These are phyloP conservation scores for Taiwanofungus camphoratus DNA, from an alignment of 1,284 basidiomycete genomes.

Conservation along the genomic window DNA sequence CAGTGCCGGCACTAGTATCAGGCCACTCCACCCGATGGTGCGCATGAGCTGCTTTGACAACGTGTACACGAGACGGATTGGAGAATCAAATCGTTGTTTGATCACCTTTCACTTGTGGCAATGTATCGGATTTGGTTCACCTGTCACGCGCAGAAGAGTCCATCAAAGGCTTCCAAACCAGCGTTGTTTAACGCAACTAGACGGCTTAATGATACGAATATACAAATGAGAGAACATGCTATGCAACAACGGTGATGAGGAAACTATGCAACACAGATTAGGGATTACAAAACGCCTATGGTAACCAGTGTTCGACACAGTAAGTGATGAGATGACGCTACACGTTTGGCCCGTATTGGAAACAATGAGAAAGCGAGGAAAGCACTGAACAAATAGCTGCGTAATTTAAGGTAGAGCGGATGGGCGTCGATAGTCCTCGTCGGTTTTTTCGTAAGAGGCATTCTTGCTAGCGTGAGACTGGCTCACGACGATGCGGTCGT, in stretches of 20 bases:
- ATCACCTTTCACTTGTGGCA: too few relatives aligned
- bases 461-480: slow-evolving; percentile 21
- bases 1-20: too few relatives aligned
- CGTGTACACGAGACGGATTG: neutral
- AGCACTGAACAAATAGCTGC: slow-evolving; percentile 24
- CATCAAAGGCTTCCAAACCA: slow-evolving; percentile 20
- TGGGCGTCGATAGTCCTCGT: slow-evolving; percentile 20
- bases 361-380: slow-evolving; percentile 30
- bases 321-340: slow-evolving; percentile 7
- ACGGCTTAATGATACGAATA: slow-evolving; percentile 22
- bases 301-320: slow-evolving; percentile 25
- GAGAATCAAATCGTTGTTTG: too few relatives aligned
- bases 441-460: slow-evolving; percentile 22
- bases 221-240: slow-evolving; percentile 23
- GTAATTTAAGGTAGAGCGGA: slow-evolving; percentile 20
- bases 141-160: too few relatives aligned
- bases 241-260: slow-evolving; percentile 10
- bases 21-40: neutral
- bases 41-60: neutral
- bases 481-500: slow-evolving; percentile 20
- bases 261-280: slow-evolving; percentile 4
- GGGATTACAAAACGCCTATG: slow-evolving; percentile 25
- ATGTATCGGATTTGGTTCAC: too few relatives aligned
- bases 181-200: slow-evolving; percentile 28
- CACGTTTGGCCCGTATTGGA: slow-evolving; percentile 25